These are phyloP conservation scores for Croton setiger DNA, from an alignment of 441 rosid species.

Conservation along the genomic window DNA sequence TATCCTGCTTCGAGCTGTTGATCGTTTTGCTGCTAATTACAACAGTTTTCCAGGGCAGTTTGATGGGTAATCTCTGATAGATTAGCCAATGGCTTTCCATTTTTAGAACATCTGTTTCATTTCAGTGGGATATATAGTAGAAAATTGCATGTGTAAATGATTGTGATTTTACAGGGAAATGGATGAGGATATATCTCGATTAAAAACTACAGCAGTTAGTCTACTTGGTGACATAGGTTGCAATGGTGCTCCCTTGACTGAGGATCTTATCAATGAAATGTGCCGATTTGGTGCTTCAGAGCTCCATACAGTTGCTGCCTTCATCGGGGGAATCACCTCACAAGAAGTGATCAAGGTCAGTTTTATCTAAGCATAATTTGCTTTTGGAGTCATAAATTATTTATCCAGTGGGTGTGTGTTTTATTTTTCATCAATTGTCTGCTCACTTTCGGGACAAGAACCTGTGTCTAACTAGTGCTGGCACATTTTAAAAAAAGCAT, in stretches of 20 bases:
- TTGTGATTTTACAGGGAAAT: conserved; percentile 38
- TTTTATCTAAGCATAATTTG: conserved; percentile 3
- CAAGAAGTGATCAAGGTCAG: conserved; percentile 96
- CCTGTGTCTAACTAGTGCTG: no score
- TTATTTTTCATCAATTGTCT: no score
- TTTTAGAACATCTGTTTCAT: background rate
- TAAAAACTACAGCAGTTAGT: conserved; percentile 62
- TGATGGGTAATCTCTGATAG: conserved; percentile 58
- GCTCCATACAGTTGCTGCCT: conserved; percentile 89
- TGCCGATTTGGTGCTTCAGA: conserved; percentile 93
- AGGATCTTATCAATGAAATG: conserved; percentile 88
- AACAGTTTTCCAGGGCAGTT: conserved; percentile 88
- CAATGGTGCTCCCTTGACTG: conserved; percentile 62
- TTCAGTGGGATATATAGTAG: no score
- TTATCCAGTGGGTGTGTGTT: no score
- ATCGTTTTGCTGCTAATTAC: conserved; percentile 74
- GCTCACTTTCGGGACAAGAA: no score
- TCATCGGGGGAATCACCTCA: conserved; percentile 86
- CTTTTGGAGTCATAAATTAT: background rate
- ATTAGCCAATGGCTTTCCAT: conserved; percentile 1
- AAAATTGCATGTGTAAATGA: background rate
- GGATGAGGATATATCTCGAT: conserved; percentile 71
- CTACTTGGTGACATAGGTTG: conserved; percentile 83
- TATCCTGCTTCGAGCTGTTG: conserved; percentile 87
- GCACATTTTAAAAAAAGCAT: no score